Conservation (phyloP, 495 filamentous ascomycete species). For the Talaromyces stipitatus region DNA sequence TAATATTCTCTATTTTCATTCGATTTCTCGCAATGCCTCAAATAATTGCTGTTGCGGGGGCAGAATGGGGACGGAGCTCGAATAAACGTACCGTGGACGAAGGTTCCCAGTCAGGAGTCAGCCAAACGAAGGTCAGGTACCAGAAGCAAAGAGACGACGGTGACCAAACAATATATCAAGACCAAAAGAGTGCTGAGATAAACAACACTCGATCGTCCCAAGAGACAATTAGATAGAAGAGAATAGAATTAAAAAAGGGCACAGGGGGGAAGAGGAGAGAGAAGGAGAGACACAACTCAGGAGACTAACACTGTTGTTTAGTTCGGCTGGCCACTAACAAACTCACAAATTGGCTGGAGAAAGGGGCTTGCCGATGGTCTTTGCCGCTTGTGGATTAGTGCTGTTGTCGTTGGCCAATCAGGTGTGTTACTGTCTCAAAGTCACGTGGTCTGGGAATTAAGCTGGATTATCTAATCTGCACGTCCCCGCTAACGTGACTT, state of each 20-base stretch:
- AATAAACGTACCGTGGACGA: constrained; percentile 2
- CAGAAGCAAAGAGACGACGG: not conserved
- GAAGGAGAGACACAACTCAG: not conserved
- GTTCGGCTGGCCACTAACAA: not conserved
- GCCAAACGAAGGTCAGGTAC: not conserved
- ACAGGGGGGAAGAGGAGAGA: not conserved
- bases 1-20: not conserved
- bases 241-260: not conserved
- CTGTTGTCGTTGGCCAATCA: not conserved
- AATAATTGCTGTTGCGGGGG: not conserved
- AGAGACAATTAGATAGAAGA: not conserved
- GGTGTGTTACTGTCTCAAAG: not conserved
- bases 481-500: not conserved
- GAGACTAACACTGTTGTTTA: not conserved
- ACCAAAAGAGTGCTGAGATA: not conserved
- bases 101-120: constrained; percentile 5
- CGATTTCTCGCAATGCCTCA: not conserved
- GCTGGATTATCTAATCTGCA: not conserved
- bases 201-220: not conserved
- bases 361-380: constrained; percentile 1
- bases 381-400: not conserved
- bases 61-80: not conserved
- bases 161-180: not conserved
- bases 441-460: not conserved
- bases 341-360: not conserved